Percentiles rank a stretch among this genome's conserved stretches.
phyloP scores from a whole-genome alignment of 2,329 filamentous ascomycete genomes.

The Aspergillus sp. region DNA sequence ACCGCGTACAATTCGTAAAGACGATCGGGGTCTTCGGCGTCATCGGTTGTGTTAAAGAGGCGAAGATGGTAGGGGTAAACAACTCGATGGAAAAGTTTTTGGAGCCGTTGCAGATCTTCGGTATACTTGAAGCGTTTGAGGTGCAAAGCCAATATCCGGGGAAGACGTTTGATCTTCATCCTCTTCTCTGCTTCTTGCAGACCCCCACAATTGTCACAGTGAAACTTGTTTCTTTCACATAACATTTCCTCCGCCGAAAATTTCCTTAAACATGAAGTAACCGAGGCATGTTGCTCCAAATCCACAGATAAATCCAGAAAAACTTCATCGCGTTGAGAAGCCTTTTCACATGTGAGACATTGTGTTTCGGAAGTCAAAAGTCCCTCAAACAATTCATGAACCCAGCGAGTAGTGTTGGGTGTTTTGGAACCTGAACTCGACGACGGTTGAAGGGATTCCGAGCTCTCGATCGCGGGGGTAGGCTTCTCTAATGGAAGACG shows the following conservation, averaged over 20 bases:
- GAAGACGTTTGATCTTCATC: slow-evolving; percentile 97
- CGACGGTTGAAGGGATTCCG: slow-evolving; percentile 50
- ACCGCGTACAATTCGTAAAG: slow-evolving; percentile 97
- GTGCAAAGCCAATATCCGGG: slow-evolving; percentile 87
- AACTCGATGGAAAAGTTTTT: slow-evolving; percentile 95
- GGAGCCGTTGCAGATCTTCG: slow-evolving; percentile 86
- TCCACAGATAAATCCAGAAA: slow-evolving; percentile 97
- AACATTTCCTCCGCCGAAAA: slow-evolving; percentile 99
- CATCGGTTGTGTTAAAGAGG: slow-evolving; percentile 95
- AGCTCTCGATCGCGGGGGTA: slow-evolving; percentile 54
- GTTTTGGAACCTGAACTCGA: slow-evolving; percentile 53
- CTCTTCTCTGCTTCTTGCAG: slow-evolving; percentile 97
- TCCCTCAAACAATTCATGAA: slow-evolving; percentile 95
- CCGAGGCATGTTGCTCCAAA: slow-evolving; percentile 89
- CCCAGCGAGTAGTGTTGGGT: slow-evolving; percentile 77
- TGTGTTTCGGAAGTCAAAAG: slow-evolving; percentile 93
- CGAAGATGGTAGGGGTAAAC: slow-evolving; percentile 96
- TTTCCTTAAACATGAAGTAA: slow-evolving; percentile 90
- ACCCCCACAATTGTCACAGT: slow-evolving; percentile 95
- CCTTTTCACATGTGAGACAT: slow-evolving; percentile 93
- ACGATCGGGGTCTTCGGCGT: slow-evolving; percentile 88
- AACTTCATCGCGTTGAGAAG: slow-evolving; percentile 90
- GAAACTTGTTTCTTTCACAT: slow-evolving; percentile 97
- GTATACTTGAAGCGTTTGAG: slow-evolving; percentile 98
- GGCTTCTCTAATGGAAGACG: slow-evolving; percentile 34